Evolutionary conservation across 2,329 filamentous ascomycete species (phyloP).

Genomic region (Trichoderma hamatum): DNA sequence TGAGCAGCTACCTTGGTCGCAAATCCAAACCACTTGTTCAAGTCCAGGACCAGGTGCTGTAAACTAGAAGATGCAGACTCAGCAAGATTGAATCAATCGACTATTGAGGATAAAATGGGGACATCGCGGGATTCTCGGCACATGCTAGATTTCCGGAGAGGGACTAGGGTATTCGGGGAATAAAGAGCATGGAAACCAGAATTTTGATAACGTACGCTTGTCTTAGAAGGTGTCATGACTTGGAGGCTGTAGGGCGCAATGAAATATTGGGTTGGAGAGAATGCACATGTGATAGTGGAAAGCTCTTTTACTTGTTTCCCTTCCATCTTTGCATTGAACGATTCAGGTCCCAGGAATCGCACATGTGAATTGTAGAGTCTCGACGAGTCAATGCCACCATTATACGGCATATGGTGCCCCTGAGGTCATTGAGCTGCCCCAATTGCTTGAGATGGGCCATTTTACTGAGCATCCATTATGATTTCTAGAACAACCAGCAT

Average conservation of each 20-base stretch:
- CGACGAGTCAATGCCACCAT: background rate
- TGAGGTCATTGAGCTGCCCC: background rate
- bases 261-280: constrained; percentile 12
- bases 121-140: constrained; percentile 11
- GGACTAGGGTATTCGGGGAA: constrained; percentile 3
- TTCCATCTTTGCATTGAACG: background rate
- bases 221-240: constrained; percentile 19
- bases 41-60: constrained; percentile 33
- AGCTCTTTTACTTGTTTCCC: background rate
- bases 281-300: constrained; percentile 10
- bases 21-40: constrained; percentile 29
- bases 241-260: constrained; percentile 23
- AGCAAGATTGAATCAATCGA: constrained; percentile 21
- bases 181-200: constrained; percentile 6
- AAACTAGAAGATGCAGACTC: constrained; percentile 29
- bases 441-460: background rate
- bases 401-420: background rate
- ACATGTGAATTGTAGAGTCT: background rate
- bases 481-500: background rate
- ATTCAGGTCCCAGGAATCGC: background rate
- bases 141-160: constrained; percentile 12
- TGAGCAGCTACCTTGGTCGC: constrained; percentile 33
- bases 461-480: background rate
- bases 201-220: constrained; percentile 23
- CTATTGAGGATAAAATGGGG: constrained; percentile 19